Evolutionary conservation across 2,329 filamentous ascomycete genomes (phyloP), one percentile per base, ranked within the genome.

Genomic region (Stagonosporopsis chrysanthemi): DNA sequence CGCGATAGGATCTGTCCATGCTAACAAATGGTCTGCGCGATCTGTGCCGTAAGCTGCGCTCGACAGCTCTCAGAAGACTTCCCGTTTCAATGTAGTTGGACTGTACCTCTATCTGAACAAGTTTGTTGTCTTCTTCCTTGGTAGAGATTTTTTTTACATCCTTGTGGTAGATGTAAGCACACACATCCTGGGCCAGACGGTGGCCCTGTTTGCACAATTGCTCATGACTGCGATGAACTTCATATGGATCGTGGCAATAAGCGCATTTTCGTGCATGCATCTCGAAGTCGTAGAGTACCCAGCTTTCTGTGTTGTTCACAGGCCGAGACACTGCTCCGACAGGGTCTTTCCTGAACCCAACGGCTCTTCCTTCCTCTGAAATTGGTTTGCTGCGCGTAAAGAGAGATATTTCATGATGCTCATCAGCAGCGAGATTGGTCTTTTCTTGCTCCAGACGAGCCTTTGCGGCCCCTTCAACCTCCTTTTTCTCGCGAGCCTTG

Each of bases 261-360:
- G 62, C 67, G 69, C 81, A 83, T 58, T 73, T 74, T 45, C 75
- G 74, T 33, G 79, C 79, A 68, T 83, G 81, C 56, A 69, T 73
- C 64, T 82, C 80, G 56, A 81, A 82, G 73, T 80, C 69, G 71
- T 81, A 80, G 52, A 79, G 67, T 1, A 77, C 76, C 79, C 79
- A 81, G 60, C 74, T 76, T 69, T 82, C 80, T 35, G 72, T 63
- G 5, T 67, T 66, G 56, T 74, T 77, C 31, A 78, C 67, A 24
- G 78, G 77, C 43, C 80, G 76, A 4, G 77, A 77, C 64, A 77
- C 68, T 19, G 71, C 70, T 53, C 68, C 72, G 41, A 78, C 75
- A 44, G 74, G 75, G 58, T 76, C 74, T 48, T 65, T 66, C 57
- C 66, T 62, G 64, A 77, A 77, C 61, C 67, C 73, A 33, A 77